phyloP scores from a whole-genome alignment of 768 basidiomycete genomes.

The Boletus rubescentipes region DNA sequence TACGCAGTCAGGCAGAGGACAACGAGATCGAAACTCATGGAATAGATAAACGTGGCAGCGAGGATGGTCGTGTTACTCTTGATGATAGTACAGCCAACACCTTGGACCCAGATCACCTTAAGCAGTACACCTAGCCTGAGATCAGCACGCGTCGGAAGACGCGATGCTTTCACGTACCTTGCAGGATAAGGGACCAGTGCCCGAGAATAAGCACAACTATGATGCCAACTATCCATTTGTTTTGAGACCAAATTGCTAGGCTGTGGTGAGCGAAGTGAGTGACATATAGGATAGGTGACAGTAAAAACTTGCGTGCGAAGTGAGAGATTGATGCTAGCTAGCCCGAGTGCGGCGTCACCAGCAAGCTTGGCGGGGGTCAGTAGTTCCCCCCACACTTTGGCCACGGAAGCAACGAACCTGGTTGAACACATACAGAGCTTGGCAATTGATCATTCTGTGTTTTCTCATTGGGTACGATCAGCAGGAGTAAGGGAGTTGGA shows the following conservation, averaged over 20 bases:
- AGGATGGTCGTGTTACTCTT: slow-evolving; percentile 62
- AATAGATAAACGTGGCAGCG: slow-evolving; percentile 71
- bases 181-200: slow-evolving; percentile 70
- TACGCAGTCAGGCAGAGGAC: slow-evolving; percentile 60
- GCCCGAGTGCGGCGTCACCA: slow-evolving; percentile 42
- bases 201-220: slow-evolving; percentile 60
- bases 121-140: slow-evolving; percentile 51
- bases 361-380: slow-evolving; percentile 32
- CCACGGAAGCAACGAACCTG: slow-evolving; percentile 32
- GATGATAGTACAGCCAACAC: slow-evolving; percentile 51
- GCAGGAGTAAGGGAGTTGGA: not conserved
- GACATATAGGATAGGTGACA: not conserved
- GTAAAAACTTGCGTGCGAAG: slow-evolving; percentile 40
- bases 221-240: slow-evolving; percentile 47
- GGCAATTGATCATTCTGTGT: slow-evolving; percentile 41
- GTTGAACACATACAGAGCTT: slow-evolving; percentile 47
- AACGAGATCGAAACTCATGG: slow-evolving; percentile 69
- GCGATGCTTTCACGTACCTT: slow-evolving; percentile 39
- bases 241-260: slow-evolving; percentile 67
- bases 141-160: not conserved
- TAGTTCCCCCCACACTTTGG: not conserved
- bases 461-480: not conserved
- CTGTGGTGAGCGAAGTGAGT: slow-evolving; percentile 28
- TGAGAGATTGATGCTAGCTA: slow-evolving; percentile 48
- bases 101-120: slow-evolving; percentile 53